Percentiles rank a stretch among this genome's conserved stretches.
phyloP scores from a whole-genome alignment of 768 basidiomycete species.

The Mycena maculata region DNA sequence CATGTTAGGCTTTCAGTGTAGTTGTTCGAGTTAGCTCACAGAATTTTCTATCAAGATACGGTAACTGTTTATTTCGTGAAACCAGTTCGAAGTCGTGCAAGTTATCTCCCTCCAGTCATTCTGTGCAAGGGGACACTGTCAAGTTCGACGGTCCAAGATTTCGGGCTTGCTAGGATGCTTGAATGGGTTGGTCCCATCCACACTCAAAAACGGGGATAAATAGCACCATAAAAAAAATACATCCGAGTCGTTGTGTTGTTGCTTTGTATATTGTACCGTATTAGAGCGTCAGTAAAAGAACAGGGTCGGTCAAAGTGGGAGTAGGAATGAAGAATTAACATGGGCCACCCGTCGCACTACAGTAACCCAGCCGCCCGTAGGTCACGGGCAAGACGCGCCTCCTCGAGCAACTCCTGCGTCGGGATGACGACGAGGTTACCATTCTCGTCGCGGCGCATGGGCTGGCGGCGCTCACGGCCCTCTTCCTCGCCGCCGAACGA shows the following conservation, averaged over 20 bases:
- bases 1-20: conserved; percentile 93
- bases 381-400: conserved; percentile 61
- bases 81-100: too few relatives aligned
- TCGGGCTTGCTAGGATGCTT: neutral
- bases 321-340: neutral
- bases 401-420: conserved; percentile 49
- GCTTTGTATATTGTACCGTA: conserved; percentile 3
- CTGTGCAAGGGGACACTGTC: neutral
- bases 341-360: conserved; percentile 39
- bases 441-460: conserved; percentile 37
- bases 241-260: neutral
- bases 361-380: conserved; percentile 67
- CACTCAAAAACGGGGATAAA: conserved; percentile 1
- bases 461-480: conserved; percentile 15
- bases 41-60: too few relatives aligned
- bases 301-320: neutral
- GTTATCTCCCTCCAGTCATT: conserved; percentile 2
- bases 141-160: neutral
- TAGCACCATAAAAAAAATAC: conserved; percentile 23
- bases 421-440: conserved; percentile 44
- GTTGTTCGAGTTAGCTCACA: conserved; percentile 84
- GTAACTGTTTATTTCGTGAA: too few relatives aligned
- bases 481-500: conserved; percentile 47
- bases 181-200: too few relatives aligned
- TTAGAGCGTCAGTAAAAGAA: conserved; percentile 18